phyloP scores from a whole-genome alignment of 2,329 filamentous ascomycete genomes.

The Cylindrodendrum hubeiense region DNA sequence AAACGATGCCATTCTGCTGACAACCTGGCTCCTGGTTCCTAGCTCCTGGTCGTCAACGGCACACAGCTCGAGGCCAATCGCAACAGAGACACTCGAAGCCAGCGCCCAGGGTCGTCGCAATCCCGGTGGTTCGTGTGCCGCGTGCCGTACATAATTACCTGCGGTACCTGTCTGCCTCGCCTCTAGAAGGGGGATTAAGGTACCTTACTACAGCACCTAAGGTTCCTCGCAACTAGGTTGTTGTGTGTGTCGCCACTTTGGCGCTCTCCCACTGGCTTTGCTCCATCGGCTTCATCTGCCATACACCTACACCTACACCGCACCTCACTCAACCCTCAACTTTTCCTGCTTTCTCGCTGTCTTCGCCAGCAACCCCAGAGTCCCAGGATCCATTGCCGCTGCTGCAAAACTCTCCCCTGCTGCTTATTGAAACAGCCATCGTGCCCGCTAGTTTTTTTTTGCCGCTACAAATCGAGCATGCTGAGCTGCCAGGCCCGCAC shows the following conservation, averaged over 20 bases:
- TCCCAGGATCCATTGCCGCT: conserved; percentile 1
- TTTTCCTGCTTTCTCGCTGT: neutral
- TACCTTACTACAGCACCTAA: conserved; percentile 8
- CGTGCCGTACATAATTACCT: neutral
- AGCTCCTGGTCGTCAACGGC: neutral
- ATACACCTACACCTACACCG: conserved; percentile 14
- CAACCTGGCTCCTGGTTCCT: neutral
- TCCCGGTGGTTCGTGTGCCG: neutral
- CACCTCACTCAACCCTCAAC: conserved; percentile 10
- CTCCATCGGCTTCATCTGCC: conserved; percentile 8
- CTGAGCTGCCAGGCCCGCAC: conserved; percentile 34
- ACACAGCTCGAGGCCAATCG: neutral
- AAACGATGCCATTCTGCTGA: neutral
- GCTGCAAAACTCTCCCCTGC: conserved; percentile 2
- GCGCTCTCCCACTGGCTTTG: conserved; percentile 1
- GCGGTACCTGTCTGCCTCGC: neutral
- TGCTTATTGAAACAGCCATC: neutral
- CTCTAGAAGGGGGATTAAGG: neutral
- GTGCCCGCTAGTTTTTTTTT: conserved; percentile 14
- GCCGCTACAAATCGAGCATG: conserved; percentile 27
- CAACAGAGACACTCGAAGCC: neutral
- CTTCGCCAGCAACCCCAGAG: conserved; percentile 1
- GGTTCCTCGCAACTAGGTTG: conserved; percentile 5
- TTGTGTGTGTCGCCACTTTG: conserved; percentile 8
- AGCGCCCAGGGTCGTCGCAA: neutral